Evolutionary conservation across 257 asterid genomes (phyloP).

Genomic region (Salvia splendens): DNA sequence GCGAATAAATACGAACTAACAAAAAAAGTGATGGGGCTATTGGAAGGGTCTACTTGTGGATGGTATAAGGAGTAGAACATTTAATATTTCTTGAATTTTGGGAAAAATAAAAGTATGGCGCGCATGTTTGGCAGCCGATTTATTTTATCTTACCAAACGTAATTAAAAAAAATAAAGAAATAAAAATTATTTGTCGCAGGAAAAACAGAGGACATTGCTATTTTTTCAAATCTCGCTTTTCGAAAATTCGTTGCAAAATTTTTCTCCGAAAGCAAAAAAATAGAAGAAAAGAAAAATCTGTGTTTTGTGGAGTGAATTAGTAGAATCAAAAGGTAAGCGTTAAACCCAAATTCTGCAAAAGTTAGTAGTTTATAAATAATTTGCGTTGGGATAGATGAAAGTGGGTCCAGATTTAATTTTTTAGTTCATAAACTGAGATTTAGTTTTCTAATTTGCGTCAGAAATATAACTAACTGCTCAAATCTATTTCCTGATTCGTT

Average conservation of each 20-base stretch:
- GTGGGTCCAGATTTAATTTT: no score
- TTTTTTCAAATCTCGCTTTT: constrained; percentile 29
- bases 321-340: constrained; percentile 31
- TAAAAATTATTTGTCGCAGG: constrained; percentile 21
- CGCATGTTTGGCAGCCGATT: constrained; percentile 21
- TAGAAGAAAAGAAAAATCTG: neutral
- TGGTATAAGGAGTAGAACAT: no score
- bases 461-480: constrained; percentile 29
- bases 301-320: constrained; percentile 19
- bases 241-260: constrained; percentile 8
- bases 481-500: constrained; percentile 29
- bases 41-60: no score
- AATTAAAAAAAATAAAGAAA: constrained; percentile 20
- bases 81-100: constrained; percentile 43
- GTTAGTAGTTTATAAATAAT: constrained; percentile 16
- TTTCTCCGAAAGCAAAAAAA: constrained; percentile 20
- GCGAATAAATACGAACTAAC: no score
- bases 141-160: neutral
- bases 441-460: constrained; percentile 30
- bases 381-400: neutral
- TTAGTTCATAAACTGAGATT: constrained; percentile 28
- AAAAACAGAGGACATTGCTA: constrained; percentile 18
- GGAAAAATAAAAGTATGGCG: constrained; percentile 33
- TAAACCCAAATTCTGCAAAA: constrained; percentile 30
- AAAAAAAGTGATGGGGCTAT: no score